Percentiles rank a stretch among this genome's conserved stretches.
Conservation (phyloP, 2,329 filamentous ascomycete genomes). For the Biscogniauxia marginata region DNA sequence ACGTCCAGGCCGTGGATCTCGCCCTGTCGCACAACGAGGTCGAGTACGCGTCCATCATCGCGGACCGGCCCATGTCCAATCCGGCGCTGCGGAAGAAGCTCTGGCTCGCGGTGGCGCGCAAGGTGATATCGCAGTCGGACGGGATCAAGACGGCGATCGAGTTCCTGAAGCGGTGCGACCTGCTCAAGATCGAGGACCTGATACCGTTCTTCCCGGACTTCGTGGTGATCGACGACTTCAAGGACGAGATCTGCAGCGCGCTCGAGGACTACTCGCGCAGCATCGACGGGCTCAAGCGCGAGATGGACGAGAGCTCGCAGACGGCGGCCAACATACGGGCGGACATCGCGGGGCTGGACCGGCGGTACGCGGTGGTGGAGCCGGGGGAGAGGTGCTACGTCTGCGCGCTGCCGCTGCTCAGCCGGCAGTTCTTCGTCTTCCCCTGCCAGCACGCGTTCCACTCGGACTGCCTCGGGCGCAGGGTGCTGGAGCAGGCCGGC, state of each 20-base stretch:
- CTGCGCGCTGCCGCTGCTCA: conserved; percentile 81
- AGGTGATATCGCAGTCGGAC: conserved; percentile 82
- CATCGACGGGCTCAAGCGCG: conserved; percentile 82
- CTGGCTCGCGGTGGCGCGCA: conserved; percentile 92
- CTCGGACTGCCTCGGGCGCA: conserved; percentile 85
- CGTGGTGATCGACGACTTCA: conserved; percentile 98
- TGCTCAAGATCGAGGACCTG: conserved; percentile 91
- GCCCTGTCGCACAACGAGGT: conserved; percentile 87
- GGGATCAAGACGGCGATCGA: conserved; percentile 93
- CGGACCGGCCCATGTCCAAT: conserved; percentile 79
- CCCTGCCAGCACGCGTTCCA: conserved; percentile 98
- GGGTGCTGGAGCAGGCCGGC: conserved; percentile 79
- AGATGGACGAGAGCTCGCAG: conserved; percentile 92
- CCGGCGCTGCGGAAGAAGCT: conserved; percentile 84
- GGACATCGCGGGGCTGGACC: conserved; percentile 82
- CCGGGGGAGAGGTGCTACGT: conserved; percentile 92
- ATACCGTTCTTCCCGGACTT: conserved; percentile 99
- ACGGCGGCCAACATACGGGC: conserved; percentile 89
- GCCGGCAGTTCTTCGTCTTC: conserved; percentile 95
- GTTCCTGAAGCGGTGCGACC: conserved; percentile 86
- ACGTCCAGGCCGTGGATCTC: conserved; percentile 87
- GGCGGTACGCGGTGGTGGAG: conserved; percentile 92
- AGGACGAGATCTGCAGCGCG: conserved; percentile 93
- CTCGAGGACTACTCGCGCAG: conserved; percentile 90
- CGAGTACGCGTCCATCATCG: conserved; percentile 84